These are phyloP conservation scores for Closterium sp. DNA, from an alignment of 139 green algal genomes.

Conservation along the genomic window DNA sequence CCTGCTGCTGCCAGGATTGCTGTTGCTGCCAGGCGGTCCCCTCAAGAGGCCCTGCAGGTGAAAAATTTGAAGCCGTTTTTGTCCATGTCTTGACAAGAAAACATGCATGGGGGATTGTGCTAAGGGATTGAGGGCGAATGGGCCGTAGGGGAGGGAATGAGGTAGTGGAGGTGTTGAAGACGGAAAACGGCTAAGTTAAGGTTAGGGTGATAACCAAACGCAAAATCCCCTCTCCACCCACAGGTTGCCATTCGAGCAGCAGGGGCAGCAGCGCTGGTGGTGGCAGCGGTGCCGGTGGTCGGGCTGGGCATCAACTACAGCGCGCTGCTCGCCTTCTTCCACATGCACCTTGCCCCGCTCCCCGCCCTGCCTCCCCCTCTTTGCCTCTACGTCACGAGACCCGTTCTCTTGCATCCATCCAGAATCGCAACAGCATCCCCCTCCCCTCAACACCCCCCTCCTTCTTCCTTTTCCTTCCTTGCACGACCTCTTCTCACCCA, in stretches of 20 bases:
- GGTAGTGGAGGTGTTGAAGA: too few relatives aligned
- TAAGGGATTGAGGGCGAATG: too few relatives aligned
- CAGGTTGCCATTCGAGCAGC: slow-evolving; percentile 65
- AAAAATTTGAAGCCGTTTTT: too few relatives aligned
- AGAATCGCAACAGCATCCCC: neutral
- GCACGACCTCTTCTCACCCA: too few relatives aligned
- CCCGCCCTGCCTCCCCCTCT: too few relatives aligned
- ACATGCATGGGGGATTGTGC: too few relatives aligned
- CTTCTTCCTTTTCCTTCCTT: neutral
- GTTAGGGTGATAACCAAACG: too few relatives aligned
- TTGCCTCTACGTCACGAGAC: too few relatives aligned
- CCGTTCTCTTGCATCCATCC: too few relatives aligned
- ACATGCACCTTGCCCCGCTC: neutral
- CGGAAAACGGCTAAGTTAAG: too few relatives aligned
- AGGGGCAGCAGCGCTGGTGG: slow-evolving; percentile 65
- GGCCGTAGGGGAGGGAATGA: too few relatives aligned
- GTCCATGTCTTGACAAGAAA: too few relatives aligned
- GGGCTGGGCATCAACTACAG: slow-evolving; percentile 55
- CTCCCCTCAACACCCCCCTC: neutral
- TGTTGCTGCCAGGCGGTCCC: slow-evolving; percentile 52
- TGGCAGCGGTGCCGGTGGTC: slow-evolving; percentile 59
- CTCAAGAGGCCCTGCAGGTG: slow-evolving; percentile 60
- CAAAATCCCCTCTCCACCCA: neutral
- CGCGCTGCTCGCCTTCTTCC: slow-evolving; percentile 47
- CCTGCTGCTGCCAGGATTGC: slow-evolving; percentile 66